Evolutionary conservation across 129 eudicot species (phyloP).

Genomic region (Pittosporum tobira): DNA sequence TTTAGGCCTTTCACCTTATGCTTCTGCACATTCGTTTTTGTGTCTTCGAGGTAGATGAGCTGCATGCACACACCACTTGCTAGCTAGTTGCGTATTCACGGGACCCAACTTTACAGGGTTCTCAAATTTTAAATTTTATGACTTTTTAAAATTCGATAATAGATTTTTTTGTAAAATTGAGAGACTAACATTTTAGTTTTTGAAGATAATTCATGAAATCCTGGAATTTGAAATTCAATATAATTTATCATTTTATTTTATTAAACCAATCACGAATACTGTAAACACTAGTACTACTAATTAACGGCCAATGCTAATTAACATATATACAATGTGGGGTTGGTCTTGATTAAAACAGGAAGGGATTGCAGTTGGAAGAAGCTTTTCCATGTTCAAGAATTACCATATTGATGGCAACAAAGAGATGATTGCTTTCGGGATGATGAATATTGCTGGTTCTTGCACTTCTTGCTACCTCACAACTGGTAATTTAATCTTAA

Average conservation of each 20-base stretch:
- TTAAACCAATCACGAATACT: no score
- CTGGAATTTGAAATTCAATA: no score
- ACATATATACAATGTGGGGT: background rate
- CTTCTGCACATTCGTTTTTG: background rate
- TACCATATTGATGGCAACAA: slow-evolving; percentile 98
- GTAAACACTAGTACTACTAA: no score
- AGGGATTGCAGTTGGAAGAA: slow-evolving; percentile 98
- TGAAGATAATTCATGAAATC: no score
- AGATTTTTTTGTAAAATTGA: no score
- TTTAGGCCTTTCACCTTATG: background rate
- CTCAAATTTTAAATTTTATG: background rate
- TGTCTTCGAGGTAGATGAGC: background rate
- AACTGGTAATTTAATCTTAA: slow-evolving; percentile 62
- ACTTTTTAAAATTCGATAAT: no score
- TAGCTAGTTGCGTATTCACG: slow-evolving; percentile 14
- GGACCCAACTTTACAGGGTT: no score
- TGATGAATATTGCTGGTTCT: slow-evolving; percentile 95
- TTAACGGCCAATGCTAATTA: background rate
- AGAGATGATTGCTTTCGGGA: slow-evolving; percentile 96
- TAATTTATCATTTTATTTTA: no score
- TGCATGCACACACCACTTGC: background rate
- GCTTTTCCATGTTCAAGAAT: slow-evolving; percentile 92
- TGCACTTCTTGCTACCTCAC: slow-evolving; percentile 96
- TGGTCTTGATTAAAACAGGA: slow-evolving; percentile 40
- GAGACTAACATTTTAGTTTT: no score